These are phyloP conservation scores for Colletotrichum aenigma DNA, from an alignment of 2,329 filamentous ascomycete genomes.

Conservation along the genomic window DNA sequence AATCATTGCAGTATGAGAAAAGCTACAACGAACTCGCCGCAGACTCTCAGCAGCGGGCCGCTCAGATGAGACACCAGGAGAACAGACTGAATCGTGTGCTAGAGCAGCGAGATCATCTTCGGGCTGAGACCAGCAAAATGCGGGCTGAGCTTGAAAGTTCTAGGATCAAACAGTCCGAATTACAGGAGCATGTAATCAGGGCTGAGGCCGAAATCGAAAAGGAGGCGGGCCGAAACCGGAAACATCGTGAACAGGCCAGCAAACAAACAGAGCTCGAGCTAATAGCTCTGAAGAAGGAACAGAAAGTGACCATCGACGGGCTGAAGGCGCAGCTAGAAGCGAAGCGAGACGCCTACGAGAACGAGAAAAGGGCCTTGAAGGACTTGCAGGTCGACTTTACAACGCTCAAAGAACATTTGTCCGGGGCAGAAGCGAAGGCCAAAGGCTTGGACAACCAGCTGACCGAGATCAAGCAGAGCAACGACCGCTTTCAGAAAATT, in stretches of 20 bases:
- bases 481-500: background rate
- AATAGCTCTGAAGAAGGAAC: background rate
- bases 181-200: background rate
- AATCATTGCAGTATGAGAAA: background rate
- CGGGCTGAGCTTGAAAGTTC: background rate
- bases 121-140: background rate
- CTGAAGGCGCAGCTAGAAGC: background rate
- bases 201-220: background rate
- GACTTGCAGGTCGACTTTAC: background rate
- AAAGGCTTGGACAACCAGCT: background rate
- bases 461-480: background rate
- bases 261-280: background rate
- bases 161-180: background rate
- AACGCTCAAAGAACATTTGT: background rate
- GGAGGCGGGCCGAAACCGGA: background rate
- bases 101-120: background rate
- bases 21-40: background rate
- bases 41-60: background rate
- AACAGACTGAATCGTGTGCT: background rate
- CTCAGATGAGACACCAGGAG: background rate
- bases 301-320: background rate
- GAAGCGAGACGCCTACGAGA: background rate
- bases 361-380: background rate
- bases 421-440: background rate
- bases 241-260: background rate